Evolutionary conservation across 352 stramenopile species (phyloP).

Genomic region (Globisporangium mamillatum): DNA sequence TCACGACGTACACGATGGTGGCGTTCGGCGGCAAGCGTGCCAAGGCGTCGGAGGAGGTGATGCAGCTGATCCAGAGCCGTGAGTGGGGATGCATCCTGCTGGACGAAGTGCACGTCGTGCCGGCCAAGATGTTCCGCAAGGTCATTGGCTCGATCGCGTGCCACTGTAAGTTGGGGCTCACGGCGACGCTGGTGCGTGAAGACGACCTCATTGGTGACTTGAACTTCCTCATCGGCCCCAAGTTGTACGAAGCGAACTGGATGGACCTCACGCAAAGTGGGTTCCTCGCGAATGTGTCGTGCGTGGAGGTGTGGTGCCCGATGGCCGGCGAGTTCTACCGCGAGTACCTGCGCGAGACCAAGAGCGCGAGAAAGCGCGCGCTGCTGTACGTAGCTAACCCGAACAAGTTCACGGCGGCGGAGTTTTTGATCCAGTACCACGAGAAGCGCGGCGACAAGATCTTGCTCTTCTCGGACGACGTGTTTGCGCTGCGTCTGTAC

Average conservation of each 20-base stretch:
- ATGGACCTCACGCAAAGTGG: constrained; percentile 98
- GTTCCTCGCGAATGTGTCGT: constrained; percentile 97
- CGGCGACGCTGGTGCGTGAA: constrained; percentile 98
- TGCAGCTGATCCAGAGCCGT: constrained; percentile 94
- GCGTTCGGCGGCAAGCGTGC: constrained; percentile 91
- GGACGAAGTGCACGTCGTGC: constrained; percentile 98
- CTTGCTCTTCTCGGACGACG: constrained; percentile 98
- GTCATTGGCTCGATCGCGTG: constrained; percentile 93
- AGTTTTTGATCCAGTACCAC: constrained; percentile 98
- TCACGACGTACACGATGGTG: constrained; percentile 99
- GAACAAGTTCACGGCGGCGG: constrained; percentile 95
- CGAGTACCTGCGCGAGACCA: constrained; percentile 82
- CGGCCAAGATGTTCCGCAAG: constrained; percentile 98
- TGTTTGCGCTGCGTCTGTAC: constrained; percentile 96
- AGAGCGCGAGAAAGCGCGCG: constrained; percentile 88
- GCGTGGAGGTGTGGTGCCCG: constrained; percentile 98
- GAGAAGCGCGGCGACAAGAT: constrained; percentile 98
- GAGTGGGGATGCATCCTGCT: constrained; percentile 99
- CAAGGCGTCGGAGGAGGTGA: constrained; percentile 91
- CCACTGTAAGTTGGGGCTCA: constrained; percentile 98
- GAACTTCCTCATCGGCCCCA: constrained; percentile 99
- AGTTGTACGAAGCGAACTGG: constrained; percentile 97
- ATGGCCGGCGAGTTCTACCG: constrained; percentile 99
- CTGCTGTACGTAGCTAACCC: constrained; percentile 99
- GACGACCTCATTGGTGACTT: constrained; percentile 99